These are phyloP conservation scores for rapeseed (Brassica napus) DNA, from an alignment of 345 rosid genomes.

Conservation along the genomic window DNA sequence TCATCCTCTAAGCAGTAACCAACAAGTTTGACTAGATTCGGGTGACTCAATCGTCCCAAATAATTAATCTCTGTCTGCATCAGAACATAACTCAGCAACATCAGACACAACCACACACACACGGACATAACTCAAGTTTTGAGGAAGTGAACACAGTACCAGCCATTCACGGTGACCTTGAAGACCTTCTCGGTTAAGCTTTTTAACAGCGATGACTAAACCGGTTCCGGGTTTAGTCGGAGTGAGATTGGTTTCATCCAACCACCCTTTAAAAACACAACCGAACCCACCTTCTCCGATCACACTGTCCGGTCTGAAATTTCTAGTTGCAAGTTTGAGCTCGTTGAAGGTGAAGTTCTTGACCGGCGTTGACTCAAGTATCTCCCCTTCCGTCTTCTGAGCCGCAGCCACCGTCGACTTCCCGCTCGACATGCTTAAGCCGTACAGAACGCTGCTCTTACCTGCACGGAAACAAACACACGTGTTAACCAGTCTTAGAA, in stretches of 20 bases:
- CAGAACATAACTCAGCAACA: conserved; percentile 1
- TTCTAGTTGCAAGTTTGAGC: conserved; percentile 75
- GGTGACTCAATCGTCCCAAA: conserved; percentile 78
- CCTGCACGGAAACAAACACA: conserved; percentile 24
- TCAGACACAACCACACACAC: conserved; percentile 7
- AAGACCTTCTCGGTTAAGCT: conserved; percentile 80
- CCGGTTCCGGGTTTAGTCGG: conserved; percentile 88
- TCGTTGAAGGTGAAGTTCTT: conserved; percentile 73
- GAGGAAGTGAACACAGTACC: conserved; percentile 49
- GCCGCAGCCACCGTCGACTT: conserved; percentile 52
- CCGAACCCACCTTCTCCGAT: conserved; percentile 98
- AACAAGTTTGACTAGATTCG: conserved; percentile 80
- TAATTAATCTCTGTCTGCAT: conserved; percentile 84
- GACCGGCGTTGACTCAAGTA: conserved; percentile 65
- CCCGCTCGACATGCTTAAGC: conserved; percentile 47
- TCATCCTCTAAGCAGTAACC: conserved; percentile 97
- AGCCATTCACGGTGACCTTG: conserved; percentile 99
- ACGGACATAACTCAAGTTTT: neutral
- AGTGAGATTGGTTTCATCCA: conserved; percentile 66
- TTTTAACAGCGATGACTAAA: conserved; percentile 83
- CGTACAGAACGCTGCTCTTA: conserved; percentile 41
- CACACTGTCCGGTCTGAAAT: conserved; percentile 92
- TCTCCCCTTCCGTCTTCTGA: conserved; percentile 89
- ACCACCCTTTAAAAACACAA: conserved; percentile 95
- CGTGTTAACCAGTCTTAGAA: neutral